Percentiles rank a stretch among this genome's conserved stretches.
Conservation (phyloP, 805 yeast species). For the Lachancea lanzarotensis region DNA sequence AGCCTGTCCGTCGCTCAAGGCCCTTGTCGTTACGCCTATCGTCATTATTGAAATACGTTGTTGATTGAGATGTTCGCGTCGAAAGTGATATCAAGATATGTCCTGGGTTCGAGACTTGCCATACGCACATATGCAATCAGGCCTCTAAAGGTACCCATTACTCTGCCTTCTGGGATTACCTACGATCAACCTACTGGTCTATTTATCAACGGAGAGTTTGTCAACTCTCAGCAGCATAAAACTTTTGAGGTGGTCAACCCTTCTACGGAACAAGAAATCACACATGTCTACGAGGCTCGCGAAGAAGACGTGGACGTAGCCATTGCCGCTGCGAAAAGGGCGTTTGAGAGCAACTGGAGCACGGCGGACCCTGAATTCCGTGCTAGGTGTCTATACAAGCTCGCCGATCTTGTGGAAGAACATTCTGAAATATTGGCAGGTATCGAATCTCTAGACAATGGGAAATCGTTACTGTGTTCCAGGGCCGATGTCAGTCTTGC, state of each 20-base stretch:
- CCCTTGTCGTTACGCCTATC: neutral
- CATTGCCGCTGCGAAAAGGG: constrained; percentile 75
- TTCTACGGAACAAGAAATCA: constrained; percentile 62
- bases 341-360: constrained; percentile 70
- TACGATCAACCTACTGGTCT: constrained; percentile 75
- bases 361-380: constrained; percentile 60
- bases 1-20: neutral
- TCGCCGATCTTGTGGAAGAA: constrained; percentile 75
- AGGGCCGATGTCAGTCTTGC: constrained; percentile 71
- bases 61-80: neutral
- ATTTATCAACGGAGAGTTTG: constrained; percentile 70
- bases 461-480: constrained; percentile 71
- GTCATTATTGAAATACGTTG: neutral
- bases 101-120: constrained; percentile 9
- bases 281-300: constrained; percentile 59
- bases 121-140: constrained; percentile 28
- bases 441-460: constrained; percentile 85
- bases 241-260: constrained; percentile 62
- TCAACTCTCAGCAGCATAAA: constrained; percentile 48
- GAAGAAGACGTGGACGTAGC: constrained; percentile 76
- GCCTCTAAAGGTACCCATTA: constrained; percentile 43
- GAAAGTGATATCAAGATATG: constrained; percentile 6
- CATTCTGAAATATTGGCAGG: constrained; percentile 68
- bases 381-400: constrained; percentile 52
- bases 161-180: constrained; percentile 61